Base-by-base conservation (phyloP, 768 basidiomycete genomes). In the Podaxis carcinomalis region DNA sequence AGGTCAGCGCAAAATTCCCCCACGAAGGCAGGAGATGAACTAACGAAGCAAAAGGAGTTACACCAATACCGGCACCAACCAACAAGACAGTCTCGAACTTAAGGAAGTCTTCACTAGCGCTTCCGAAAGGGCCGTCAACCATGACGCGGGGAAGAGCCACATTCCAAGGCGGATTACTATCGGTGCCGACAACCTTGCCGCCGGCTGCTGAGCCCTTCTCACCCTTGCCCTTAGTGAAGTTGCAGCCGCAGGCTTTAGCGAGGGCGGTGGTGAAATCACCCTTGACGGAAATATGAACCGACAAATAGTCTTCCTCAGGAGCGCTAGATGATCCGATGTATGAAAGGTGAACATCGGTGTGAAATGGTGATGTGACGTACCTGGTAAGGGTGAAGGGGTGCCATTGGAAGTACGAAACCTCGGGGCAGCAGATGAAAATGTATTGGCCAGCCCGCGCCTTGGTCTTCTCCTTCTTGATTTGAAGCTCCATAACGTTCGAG, bases 391-490 rank as follows among this genome's bases (percentile, higher is more conserved):
- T 96, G 81, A 97, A 97, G 7, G 95, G 94, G 69, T 98, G 95
- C 91, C 94, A 98, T 71, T 97, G 93, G 81, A 90, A 95, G 77
- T 93, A 96, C 19, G 90, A 93, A 50, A 98, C 79, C 73, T 93
- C 91, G 7, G 95, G 95, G 76, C 92, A 94, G 65, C 80, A 88
- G 52, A 97, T 73, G 80, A 96, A 95, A 72, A 98, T 92, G 74
- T 97, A 98, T 72, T 96, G 92, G 19, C 94, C 94, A 1, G 94
- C 93, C 10, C 88, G 82, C 28, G 84, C 86, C 1, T 78, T 87
- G 0, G 86, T 93, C 76, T 89, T 90, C 69, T 97, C 95, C 75
- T 97, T 97, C 81, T 95, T 97, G 82, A 98, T 95, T 74, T 97
- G 96, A 28, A 98, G 77, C 75, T 98, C 95, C 78, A 95, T 82